Evolutionary conservation across 495 filamentous ascomycete genomes (phyloP).

Genomic region (Aspergillus campestris): DNA sequence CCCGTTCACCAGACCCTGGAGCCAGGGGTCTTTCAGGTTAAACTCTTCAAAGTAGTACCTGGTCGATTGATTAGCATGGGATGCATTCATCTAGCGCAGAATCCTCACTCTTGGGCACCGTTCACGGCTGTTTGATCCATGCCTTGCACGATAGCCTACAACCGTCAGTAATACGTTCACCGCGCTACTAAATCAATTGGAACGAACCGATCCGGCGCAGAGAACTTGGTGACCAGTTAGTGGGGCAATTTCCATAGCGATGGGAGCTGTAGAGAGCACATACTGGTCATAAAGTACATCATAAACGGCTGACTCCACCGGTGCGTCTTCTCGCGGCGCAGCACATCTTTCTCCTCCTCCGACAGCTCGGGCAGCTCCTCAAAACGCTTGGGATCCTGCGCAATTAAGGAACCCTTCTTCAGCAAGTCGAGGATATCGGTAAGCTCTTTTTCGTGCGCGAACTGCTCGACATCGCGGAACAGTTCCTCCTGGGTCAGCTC

Average conservation of each 20-base stretch:
- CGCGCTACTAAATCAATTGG: too few relatives aligned
- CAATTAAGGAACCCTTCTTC: slow-evolving; percentile 57
- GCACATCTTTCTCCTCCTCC: slow-evolving; percentile 41
- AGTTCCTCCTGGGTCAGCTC: slow-evolving; percentile 48
- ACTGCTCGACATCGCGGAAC: slow-evolving; percentile 47
- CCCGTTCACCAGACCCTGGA: slow-evolving; percentile 45
- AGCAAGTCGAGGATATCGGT: slow-evolving; percentile 50
- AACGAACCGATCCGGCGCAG: slow-evolving; percentile 2
- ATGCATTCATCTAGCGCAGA: not conserved
- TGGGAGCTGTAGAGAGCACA: slow-evolving; percentile 28
- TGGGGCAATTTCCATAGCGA: slow-evolving; percentile 17
- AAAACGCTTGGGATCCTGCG: slow-evolving; percentile 42
- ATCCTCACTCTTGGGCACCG: slow-evolving; percentile 30
- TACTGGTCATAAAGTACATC: slow-evolving; percentile 52
- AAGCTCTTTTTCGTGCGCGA: slow-evolving; percentile 46
- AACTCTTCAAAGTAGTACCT: slow-evolving; percentile 12
- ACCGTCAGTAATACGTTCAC: too few relatives aligned
- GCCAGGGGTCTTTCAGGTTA: slow-evolving; percentile 32
- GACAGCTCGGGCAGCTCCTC: slow-evolving; percentile 28
- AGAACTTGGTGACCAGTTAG: slow-evolving; percentile 16
- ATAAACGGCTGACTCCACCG: slow-evolving; percentile 55
- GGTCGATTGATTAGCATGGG: not conserved
- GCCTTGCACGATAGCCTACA: slow-evolving; percentile 24
- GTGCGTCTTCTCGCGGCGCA: slow-evolving; percentile 50
- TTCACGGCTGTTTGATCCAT: slow-evolving; percentile 58